phyloP scores from a whole-genome alignment of 1,284 basidiomycete genomes.

The Pseudomicrostroma phylloplanum region DNA sequence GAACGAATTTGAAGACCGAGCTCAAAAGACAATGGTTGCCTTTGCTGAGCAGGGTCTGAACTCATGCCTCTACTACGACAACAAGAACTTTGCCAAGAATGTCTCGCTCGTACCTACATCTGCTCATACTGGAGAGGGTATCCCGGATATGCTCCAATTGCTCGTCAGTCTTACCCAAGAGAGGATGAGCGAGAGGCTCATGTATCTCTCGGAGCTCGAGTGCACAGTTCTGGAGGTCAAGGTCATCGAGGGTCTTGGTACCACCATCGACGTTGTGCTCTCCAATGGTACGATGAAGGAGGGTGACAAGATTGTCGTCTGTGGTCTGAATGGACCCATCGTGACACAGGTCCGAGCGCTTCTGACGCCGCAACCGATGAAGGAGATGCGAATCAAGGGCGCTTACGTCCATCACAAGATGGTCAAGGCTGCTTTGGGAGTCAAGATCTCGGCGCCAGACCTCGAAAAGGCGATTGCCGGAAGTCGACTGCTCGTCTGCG shows the following conservation, averaged over 20 bases:
- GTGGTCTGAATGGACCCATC: conserved; percentile 95
- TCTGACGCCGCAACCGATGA: conserved; percentile 90
- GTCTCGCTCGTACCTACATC: conserved; percentile 97
- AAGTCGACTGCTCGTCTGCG: conserved; percentile 82
- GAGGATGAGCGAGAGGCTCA: conserved; percentile 91
- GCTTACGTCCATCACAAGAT: conserved; percentile 96
- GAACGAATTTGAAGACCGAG: conserved; percentile 87
- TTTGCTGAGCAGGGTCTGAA: conserved; percentile 98
- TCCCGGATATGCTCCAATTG: conserved; percentile 99
- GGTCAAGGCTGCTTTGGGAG: conserved; percentile 93
- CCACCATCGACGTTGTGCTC: conserved; percentile 93
- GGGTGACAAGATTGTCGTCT: conserved; percentile 91
- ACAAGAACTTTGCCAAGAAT: conserved; percentile 88
- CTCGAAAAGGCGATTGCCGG: conserved; percentile 99
- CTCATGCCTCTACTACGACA: conserved; percentile 90
- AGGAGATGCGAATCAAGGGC: conserved; percentile 95
- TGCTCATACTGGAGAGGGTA: conserved; percentile 93
- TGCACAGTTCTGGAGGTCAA: conserved; percentile 99
- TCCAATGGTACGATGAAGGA: conserved; percentile 90
- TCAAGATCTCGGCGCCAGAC: conserved; percentile 92
- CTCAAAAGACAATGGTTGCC: conserved; percentile 76
- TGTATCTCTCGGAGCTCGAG: conserved; percentile 97
- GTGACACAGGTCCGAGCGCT: conserved; percentile 90
- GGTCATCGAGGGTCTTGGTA: conserved; percentile 95
- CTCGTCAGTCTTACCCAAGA: conserved; percentile 95